Percentiles rank a stretch among this genome's conserved stretches.
These are phyloP conservation scores for Irpex sp. DNA, from an alignment of 1,284 basidiomycete species.

Conservation along the genomic window DNA sequence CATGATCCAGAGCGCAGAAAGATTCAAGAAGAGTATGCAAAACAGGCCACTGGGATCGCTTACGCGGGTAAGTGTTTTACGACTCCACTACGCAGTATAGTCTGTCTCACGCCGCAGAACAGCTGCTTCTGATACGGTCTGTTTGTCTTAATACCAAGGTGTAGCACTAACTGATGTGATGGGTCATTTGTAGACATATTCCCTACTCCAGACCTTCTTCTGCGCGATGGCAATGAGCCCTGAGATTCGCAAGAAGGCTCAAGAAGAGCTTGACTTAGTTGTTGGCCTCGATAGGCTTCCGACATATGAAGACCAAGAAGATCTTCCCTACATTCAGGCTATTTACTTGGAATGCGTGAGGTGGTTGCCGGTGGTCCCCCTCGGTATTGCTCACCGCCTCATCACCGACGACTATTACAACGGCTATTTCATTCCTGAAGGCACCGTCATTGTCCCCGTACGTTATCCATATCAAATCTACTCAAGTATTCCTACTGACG, in stretches of 20 bases:
- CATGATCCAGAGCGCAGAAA: neutral
- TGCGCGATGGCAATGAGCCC: neutral
- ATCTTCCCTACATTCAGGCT: neutral
- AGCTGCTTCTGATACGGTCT: neutral
- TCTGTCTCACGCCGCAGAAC: neutral
- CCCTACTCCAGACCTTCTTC: constrained; percentile 9
- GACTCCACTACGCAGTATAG: neutral
- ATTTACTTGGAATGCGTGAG: neutral
- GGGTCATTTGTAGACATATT: constrained; percentile 8
- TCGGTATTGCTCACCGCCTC: constrained; percentile 11
- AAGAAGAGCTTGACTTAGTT: neutral
- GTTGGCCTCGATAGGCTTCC: neutral
- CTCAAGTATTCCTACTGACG: neutral
- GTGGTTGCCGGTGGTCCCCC: neutral
- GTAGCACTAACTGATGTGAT: neutral
- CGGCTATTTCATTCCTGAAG: neutral
- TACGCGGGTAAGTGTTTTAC: neutral
- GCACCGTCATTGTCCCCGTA: neutral
- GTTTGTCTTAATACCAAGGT: neutral
- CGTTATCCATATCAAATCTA: neutral
- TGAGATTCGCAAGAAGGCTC: neutral
- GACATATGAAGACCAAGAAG: neutral
- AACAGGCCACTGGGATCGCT: neutral
- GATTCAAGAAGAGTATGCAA: neutral
- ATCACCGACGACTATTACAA: constrained; percentile 1